phyloP scores from a whole-genome alignment of 139 green algal species.

The Trebouxia sp. region DNA sequence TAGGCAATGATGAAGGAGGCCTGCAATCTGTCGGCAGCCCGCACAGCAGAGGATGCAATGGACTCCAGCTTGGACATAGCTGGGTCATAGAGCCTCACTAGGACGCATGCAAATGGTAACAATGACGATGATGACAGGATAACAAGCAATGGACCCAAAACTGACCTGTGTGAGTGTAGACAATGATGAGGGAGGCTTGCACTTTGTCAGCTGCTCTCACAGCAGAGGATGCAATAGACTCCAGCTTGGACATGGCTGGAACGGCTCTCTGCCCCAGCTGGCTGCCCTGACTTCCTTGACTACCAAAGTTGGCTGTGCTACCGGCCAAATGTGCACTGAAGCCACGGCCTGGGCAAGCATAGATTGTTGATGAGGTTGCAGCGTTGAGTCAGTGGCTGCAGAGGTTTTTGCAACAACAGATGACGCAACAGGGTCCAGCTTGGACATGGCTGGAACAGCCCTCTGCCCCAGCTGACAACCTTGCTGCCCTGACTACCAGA shows the following conservation, averaged over 20 bases:
- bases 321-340: background rate
- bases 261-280: background rate
- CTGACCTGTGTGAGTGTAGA: conserved; percentile 73
- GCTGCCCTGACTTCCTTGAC: background rate
- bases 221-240: conserved; percentile 80
- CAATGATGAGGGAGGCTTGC: conserved; percentile 74
- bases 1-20: conserved; percentile 82
- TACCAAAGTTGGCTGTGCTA: background rate
- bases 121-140: background rate
- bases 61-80: conserved; percentile 79
- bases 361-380: too few relatives aligned
- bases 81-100: background rate
- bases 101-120: too few relatives aligned
- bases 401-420: too few relatives aligned
- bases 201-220: conserved; percentile 88
- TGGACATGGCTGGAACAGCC: conserved; percentile 37
- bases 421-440: conserved; percentile 86
- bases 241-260: conserved; percentile 67
- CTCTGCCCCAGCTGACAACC: background rate
- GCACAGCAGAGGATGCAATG: conserved; percentile 81
- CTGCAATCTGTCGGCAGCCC: conserved; percentile 76
- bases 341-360: background rate
- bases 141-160: background rate
- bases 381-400: too few relatives aligned
- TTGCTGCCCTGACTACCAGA: too few relatives aligned